phyloP scores from a whole-genome alignment of 2,329 filamentous ascomycete species.

The Penicillium frequentans region DNA sequence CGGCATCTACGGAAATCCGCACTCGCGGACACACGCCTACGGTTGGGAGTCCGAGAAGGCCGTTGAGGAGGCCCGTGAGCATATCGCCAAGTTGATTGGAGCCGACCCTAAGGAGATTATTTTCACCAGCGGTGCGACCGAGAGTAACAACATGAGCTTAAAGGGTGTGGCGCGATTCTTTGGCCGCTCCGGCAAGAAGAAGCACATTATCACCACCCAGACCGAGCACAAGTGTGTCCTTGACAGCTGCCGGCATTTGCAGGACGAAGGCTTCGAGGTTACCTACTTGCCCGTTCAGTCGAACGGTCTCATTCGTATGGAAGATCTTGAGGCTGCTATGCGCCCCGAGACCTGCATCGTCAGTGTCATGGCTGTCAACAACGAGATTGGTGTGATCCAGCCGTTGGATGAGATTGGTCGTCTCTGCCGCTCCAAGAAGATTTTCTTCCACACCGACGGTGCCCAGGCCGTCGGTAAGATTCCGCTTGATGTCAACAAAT shows the following conservation, averaged over 20 bases:
- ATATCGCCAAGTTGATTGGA: constrained; percentile 84
- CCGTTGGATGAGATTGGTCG: constrained; percentile 90
- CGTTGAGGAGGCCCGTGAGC: constrained; percentile 78
- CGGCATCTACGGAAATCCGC: constrained; percentile 92
- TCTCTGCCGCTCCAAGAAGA: constrained; percentile 84
- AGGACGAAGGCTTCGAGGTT: constrained; percentile 93
- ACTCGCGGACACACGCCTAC: constrained; percentile 95
- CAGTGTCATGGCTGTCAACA: constrained; percentile 99
- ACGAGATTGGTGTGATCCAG: constrained; percentile 99
- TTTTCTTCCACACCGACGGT: constrained; percentile 97
- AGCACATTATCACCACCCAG: constrained; percentile 94
- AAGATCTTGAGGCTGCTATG: constrained; percentile 83
- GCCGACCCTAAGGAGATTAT: constrained; percentile 98
- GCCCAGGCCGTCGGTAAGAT: constrained; percentile 99
- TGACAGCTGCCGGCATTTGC: constrained; percentile 93
- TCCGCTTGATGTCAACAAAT: constrained; percentile 90
- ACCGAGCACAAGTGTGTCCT: constrained; percentile 99
- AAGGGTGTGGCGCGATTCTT: constrained; percentile 98
- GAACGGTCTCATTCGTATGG: constrained; percentile 82
- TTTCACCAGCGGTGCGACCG: constrained; percentile 95
- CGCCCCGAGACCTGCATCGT: constrained; percentile 87
- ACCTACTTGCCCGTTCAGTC: constrained; percentile 92
- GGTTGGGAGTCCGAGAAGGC: constrained; percentile 98
- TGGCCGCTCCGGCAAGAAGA: constrained; percentile 90
- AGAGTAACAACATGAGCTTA: constrained; percentile 99